Conservation (phyloP, 2,329 filamentous ascomycete species). For the Penicillium hesseltinei region DNA sequence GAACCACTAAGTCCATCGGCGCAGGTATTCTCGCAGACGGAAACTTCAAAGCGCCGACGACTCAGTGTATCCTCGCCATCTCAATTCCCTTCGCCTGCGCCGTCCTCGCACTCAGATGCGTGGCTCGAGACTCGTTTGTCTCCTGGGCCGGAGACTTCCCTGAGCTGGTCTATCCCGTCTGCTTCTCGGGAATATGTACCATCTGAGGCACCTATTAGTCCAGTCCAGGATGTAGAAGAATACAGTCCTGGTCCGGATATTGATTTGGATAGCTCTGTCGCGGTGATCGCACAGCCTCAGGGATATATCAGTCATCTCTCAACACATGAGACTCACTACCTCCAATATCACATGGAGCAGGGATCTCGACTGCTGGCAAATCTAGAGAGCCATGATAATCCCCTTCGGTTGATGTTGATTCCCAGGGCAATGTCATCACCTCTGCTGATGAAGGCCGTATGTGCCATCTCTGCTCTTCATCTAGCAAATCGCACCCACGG, state of each 20-base stretch:
- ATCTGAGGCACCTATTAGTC: not conserved
- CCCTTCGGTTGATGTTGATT: constrained; percentile 36
- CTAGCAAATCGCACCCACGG: constrained; percentile 33
- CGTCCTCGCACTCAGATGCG: constrained; percentile 13
- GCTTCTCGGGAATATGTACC: constrained; percentile 6
- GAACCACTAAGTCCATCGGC: constrained; percentile 35
- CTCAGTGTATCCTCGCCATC: constrained; percentile 20
- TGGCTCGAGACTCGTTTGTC: constrained; percentile 13
- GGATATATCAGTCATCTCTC: constrained; percentile 29
- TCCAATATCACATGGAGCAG: constrained; percentile 39
- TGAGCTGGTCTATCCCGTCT: constrained; percentile 5
- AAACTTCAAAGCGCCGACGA: constrained; percentile 21
- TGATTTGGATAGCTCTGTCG: not conserved
- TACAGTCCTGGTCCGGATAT: not conserved
- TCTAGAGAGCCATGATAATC: constrained; percentile 39
- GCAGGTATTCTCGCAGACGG: constrained; percentile 27
- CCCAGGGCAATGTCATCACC: constrained; percentile 38
- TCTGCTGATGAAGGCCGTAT: constrained; percentile 38
- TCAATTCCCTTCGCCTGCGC: constrained; percentile 10
- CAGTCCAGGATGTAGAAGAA: not conserved
- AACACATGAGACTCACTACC: constrained; percentile 34
- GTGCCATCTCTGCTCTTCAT: constrained; percentile 40
- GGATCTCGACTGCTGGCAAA: constrained; percentile 37
- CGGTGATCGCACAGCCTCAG: constrained; percentile 16
- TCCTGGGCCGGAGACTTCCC: constrained; percentile 5